phyloP scores from a whole-genome alignment of 1,139 yeast genomes.

The Lodderomyces parapsilosis region DNA sequence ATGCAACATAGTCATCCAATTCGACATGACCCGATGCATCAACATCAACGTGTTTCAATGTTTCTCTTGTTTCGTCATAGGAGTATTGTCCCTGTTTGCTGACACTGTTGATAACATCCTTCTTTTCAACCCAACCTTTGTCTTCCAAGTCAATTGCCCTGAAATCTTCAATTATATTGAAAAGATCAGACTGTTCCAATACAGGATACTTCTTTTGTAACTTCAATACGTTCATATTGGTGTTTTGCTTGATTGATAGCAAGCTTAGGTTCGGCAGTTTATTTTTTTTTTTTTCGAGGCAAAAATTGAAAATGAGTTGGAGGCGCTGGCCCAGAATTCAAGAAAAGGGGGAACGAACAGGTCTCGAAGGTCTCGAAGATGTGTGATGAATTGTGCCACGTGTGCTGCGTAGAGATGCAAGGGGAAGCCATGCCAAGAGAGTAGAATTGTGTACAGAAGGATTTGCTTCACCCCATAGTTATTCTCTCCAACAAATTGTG shows the following conservation, averaged over 20 bases:
- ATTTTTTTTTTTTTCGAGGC: neutral
- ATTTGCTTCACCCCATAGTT: too few species aligned
- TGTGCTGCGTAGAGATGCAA: too few species aligned
- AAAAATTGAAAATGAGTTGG: neutral
- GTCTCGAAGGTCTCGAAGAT: too few species aligned
- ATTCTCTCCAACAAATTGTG: too few species aligned
- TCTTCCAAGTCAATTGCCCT: conserved; percentile 83
- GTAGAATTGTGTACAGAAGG: too few species aligned
- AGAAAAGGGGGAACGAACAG: neutral
- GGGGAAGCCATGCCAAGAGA: too few species aligned
- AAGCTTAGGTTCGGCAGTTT: neutral
- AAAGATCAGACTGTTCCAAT: conserved; percentile 82
- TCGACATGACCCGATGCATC: conserved; percentile 98
- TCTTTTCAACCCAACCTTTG: conserved; percentile 94
- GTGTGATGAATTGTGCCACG: too few species aligned
- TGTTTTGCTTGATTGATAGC: neutral
- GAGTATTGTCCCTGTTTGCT: conserved; percentile 76
- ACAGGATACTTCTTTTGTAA: conserved; percentile 81
- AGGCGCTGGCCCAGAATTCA: neutral
- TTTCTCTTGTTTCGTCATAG: conserved; percentile 92
- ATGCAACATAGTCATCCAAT: conserved; percentile 90
- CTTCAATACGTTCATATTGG: conserved; percentile 48
- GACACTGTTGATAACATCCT: conserved; percentile 80
- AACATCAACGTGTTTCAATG: conserved; percentile 83
- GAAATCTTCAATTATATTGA: conserved; percentile 74